A percentile compares a stretch with the other conserved stretches of the same genome.
Conservation (phyloP, 2,329 filamentous ascomycete genomes). For the Cadophora luteo-olivacea region DNA sequence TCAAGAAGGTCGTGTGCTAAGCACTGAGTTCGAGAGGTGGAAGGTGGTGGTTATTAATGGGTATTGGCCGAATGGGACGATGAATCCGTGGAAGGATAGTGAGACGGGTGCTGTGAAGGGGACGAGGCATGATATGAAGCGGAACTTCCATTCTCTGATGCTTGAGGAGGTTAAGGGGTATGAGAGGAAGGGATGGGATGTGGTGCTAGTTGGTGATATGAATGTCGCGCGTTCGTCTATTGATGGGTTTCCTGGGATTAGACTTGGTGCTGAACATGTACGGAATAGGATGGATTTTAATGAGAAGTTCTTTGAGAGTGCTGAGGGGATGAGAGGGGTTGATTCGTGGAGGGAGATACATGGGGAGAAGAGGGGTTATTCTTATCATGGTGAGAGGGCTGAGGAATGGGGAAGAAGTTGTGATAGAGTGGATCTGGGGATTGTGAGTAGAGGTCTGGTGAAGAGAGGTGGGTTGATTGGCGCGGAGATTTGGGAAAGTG, state of each 20-base stretch:
- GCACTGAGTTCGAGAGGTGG: conserved; percentile 48
- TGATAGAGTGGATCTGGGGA: conserved; percentile 59
- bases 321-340: conserved; percentile 46
- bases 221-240: conserved; percentile 52
- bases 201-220: conserved; percentile 58
- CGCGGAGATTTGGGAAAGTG: conserved; percentile 47
- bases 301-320: conserved; percentile 47
- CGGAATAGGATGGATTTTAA: conserved; percentile 59
- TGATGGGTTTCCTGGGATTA: conserved; percentile 53
- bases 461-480: conserved; percentile 33
- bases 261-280: conserved; percentile 55
- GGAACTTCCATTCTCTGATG: conserved; percentile 53
- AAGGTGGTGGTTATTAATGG: conserved; percentile 57
- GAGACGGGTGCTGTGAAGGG: conserved; percentile 50
- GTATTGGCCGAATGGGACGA: conserved; percentile 60
- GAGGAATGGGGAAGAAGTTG: conserved; percentile 56
- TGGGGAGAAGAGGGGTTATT: conserved; percentile 52
- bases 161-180: conserved; percentile 51
- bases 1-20: conserved; percentile 56
- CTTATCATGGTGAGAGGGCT: conserved; percentile 52
- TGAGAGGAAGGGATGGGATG: conserved; percentile 49
- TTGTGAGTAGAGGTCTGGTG: conserved; percentile 50
- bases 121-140: conserved; percentile 58
- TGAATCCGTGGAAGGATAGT: conserved; percentile 52
- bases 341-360: conserved; percentile 57